Conservation (phyloP, 2,329 filamentous ascomycete species). For the Phyllosticta capitalensis region DNA sequence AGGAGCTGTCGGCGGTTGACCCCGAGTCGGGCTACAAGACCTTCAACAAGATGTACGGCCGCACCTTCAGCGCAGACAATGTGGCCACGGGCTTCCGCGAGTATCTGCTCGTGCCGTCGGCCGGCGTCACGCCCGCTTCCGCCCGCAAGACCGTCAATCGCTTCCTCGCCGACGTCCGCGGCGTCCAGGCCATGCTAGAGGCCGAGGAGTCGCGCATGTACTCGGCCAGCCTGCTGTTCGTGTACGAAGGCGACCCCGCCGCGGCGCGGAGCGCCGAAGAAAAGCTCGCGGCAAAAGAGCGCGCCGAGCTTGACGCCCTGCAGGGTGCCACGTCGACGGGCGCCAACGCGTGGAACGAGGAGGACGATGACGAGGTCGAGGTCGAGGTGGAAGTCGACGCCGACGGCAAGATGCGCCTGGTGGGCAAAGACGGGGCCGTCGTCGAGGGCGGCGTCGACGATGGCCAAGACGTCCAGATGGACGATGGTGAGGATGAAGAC, state of each 20-base stretch:
- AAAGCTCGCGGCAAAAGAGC: conserved; percentile 17
- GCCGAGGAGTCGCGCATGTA: conserved; percentile 59
- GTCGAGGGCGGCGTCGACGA: not conserved
- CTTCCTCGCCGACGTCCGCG: conserved; percentile 39
- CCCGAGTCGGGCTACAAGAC: conserved; percentile 45
- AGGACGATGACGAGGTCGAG: conserved; percentile 36
- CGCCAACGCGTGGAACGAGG: conserved; percentile 20
- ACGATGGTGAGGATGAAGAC: conserved; percentile 44
- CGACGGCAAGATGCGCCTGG: conserved; percentile 46
- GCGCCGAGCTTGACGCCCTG: conserved; percentile 4
- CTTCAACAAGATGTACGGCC: conserved; percentile 59
- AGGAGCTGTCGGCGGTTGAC: conserved; percentile 26
- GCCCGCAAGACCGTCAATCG: not conserved
- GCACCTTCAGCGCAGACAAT: conserved; percentile 46
- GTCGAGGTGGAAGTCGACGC: conserved; percentile 46
- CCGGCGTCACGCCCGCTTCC: conserved; percentile 27
- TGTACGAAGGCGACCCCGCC: conserved; percentile 55
- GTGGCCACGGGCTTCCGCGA: conserved; percentile 49
- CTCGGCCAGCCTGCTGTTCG: conserved; percentile 53
- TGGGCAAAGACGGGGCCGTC: conserved; percentile 23
- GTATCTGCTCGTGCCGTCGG: conserved; percentile 38
- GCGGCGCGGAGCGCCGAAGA: conserved; percentile 18
- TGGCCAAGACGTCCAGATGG: not conserved
- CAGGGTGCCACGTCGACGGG: conserved; percentile 33
- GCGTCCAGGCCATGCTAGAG: conserved; percentile 49